A percentile compares a stretch with the other conserved stretches of the same genome.
These are phyloP conservation scores for Aureobasidium namibiae DNA, from an alignment of 2,329 filamentous ascomycete species.

Conservation along the genomic window DNA sequence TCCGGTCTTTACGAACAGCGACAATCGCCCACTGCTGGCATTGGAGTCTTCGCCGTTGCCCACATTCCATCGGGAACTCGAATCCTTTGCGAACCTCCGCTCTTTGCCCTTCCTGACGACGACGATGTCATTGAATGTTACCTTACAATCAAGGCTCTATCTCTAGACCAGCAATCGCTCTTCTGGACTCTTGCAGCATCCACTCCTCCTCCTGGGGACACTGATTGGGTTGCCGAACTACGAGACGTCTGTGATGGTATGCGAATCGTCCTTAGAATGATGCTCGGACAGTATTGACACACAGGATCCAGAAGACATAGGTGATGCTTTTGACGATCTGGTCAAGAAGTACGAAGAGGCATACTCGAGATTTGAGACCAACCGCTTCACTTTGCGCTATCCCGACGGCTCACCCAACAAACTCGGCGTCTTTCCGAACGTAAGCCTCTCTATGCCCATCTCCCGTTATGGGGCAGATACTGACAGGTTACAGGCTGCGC, in stretches of 20 bases:
- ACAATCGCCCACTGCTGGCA: conserved; percentile 11
- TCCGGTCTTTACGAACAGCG: conserved; percentile 12
- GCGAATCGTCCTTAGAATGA: not conserved
- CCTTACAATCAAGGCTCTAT: not conserved
- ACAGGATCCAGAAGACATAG: not conserved
- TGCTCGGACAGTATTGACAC: not conserved
- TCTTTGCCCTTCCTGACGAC: conserved; percentile 14
- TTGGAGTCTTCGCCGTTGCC: conserved; percentile 14
- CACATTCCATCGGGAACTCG: conserved; percentile 14
- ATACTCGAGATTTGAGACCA: conserved; percentile 14
- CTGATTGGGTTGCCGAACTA: conserved; percentile 14
- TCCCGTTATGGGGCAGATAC: not conserved
- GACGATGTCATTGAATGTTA: conserved; percentile 14
- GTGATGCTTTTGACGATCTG: conserved; percentile 4
- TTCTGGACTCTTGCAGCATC: conserved; percentile 15
- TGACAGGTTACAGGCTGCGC: conserved; percentile 4
- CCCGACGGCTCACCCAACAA: conserved; percentile 4
- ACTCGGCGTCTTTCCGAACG: conserved; percentile 14
- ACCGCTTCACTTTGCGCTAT: conserved; percentile 16
- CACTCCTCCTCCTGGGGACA: not conserved
- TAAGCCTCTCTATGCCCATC: not conserved
- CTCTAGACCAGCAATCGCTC: not conserved
- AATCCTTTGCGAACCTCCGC: conserved; percentile 14
- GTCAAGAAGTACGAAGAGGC: conserved; percentile 13
- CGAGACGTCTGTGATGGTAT: conserved; percentile 7